These are phyloP conservation scores for Phytophthora rubi DNA, from an alignment of 352 stramenopile genomes.

Conservation along the genomic window DNA sequence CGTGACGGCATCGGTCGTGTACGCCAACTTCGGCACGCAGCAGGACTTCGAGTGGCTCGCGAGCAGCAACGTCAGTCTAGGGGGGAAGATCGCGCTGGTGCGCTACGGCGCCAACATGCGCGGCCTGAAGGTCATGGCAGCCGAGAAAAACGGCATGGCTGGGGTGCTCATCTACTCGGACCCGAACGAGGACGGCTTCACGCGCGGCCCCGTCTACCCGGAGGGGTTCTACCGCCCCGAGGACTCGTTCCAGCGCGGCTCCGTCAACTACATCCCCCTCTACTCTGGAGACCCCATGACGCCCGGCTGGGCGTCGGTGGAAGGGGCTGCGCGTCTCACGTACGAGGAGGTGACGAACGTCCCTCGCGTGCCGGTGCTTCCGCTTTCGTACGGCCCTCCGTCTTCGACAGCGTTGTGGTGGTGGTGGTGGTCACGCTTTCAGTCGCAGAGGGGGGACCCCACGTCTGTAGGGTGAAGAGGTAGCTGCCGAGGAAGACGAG, in stretches of 20 bases:
- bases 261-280: slow-evolving; percentile 77
- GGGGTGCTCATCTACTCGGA: slow-evolving; percentile 79
- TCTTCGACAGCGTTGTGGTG: slow-evolving; percentile 3
- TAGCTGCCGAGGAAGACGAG: slow-evolving; percentile 28
- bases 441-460: slow-evolving; percentile 1
- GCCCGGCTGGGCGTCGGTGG: slow-evolving; percentile 44
- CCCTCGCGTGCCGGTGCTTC: slow-evolving; percentile 32
- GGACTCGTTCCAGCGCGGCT: slow-evolving; percentile 78
- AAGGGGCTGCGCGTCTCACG: slow-evolving; percentile 37
- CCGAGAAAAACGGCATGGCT: slow-evolving; percentile 52
- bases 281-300: slow-evolving; percentile 67
- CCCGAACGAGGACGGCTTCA: slow-evolving; percentile 70
- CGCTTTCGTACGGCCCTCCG: slow-evolving; percentile 62
- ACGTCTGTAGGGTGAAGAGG: slow-evolving; percentile 27
- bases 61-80: slow-evolving; percentile 46
- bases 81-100: slow-evolving; percentile 68
- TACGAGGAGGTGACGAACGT: slow-evolving; percentile 48
- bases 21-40: slow-evolving; percentile 81
- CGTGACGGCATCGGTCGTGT: slow-evolving; percentile 70
- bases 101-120: slow-evolving; percentile 65
- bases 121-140: slow-evolving; percentile 70
- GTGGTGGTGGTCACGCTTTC: not conserved
- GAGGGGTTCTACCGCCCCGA: slow-evolving; percentile 37
- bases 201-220: slow-evolving; percentile 43
- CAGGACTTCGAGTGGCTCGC: slow-evolving; percentile 49